Evolutionary conservation across 2,329 filamentous ascomycete genomes (phyloP), one percentile per base, ranked within the genome.

Genomic region (Raffaelea ambrosiae): DNA sequence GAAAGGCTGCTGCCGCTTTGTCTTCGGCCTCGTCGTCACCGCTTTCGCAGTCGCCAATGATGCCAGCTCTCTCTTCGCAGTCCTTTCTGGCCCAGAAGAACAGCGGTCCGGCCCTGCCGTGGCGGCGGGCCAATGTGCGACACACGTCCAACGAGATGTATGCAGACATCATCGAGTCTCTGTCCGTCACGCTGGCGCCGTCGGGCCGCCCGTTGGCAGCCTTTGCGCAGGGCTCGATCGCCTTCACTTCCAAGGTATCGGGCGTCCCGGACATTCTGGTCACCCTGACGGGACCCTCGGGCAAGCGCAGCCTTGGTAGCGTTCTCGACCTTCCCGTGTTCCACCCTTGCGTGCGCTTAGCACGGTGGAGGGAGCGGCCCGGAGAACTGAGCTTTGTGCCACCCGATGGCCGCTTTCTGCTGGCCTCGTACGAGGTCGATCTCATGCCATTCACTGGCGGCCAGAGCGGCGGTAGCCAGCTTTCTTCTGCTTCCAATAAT

Each of bases 101-200:
- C n/a, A n/a, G 55, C 47, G 3, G 49, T 1, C 72, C 77, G 1
- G 73, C 79, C 8, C 59, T 97, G 38, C 90, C 90, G 1, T 98
- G 93, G 93, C 80, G 93, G 52, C 77, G 89, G 51, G 81, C 88
- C 36, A 95, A 95, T 59, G 93, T 98, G 46, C 79, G 90, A 16
- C 93, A 98, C 64, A 97, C 91, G 4, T 95, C 87, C 48, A 98
- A 97, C 66, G 93, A 98, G 65, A 75, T 98, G 56, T 97, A 97
- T 63, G 91, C 95, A 49, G 93, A 98, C 63, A 81, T 98, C 13
- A 81, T 98, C 52, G 93, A 98, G 69, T 88, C 87, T 1, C 72
- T 98, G 0, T 80, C 83, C 1, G 88, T 96, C 38, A 95, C 86
- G 0, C 76, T 97, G 39, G 89, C 93, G 0, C 93, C 93, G 0